Evolutionary conservation across 345 rosid species (phyloP).

Genomic region (Isatis tinctoria): DNA sequence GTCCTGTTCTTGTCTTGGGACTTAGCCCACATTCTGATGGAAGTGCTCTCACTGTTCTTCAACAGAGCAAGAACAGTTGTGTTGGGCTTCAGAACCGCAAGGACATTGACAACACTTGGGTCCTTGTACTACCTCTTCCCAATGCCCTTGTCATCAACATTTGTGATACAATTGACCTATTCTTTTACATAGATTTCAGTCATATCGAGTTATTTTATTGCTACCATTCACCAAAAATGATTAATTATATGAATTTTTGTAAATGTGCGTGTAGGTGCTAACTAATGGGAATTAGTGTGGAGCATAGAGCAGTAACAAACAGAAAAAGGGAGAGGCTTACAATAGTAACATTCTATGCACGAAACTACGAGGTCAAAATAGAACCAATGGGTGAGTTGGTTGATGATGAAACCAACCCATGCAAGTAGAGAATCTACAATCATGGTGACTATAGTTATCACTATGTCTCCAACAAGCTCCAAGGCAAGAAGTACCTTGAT

Average conservation of each 20-base stretch:
- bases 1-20: slow-evolving; percentile 94
- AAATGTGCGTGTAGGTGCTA: slow-evolving; percentile 49
- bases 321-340: slow-evolving; percentile 71
- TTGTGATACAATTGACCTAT: slow-evolving; percentile 86
- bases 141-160: slow-evolving; percentile 78
- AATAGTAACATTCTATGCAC: slow-evolving; percentile 94
- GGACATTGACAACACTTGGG: slow-evolving; percentile 61
- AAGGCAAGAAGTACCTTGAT: slow-evolving; percentile 85
- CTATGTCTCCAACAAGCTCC: slow-evolving; percentile 74
- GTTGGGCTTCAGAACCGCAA: slow-evolving; percentile 86
- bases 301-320: slow-evolving; percentile 88
- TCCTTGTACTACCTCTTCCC: slow-evolving; percentile 58
- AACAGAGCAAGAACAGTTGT: slow-evolving; percentile 60
- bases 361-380: slow-evolving; percentile 77
- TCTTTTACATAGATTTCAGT: not conserved
- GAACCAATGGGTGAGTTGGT: slow-evolving; percentile 76
- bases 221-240: not conserved
- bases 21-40: slow-evolving; percentile 99
- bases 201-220: not conserved
- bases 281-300: slow-evolving; percentile 95
- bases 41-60: slow-evolving; percentile 90
- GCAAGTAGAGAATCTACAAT: slow-evolving; percentile 76
- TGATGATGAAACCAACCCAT: slow-evolving; percentile 71
- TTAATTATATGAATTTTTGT: not conserved
- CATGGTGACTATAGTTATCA: slow-evolving; percentile 93